phyloP scores from a whole-genome alignment of 495 filamentous ascomycete genomes.

The Trichoderma gamsii region DNA sequence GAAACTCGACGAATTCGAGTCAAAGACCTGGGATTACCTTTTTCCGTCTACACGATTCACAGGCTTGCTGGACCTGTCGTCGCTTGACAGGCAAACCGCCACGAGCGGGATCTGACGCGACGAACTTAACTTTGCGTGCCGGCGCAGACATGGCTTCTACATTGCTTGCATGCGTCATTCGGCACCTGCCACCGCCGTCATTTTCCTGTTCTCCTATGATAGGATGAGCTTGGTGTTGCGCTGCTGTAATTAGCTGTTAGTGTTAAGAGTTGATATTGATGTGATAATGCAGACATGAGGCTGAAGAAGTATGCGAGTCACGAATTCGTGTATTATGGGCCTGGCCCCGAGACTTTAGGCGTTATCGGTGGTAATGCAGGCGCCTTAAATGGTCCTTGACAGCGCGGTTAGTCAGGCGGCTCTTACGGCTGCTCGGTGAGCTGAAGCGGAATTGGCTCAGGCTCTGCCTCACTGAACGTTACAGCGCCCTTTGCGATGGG shows the following conservation, averaged over 20 bases:
- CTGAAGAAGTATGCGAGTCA: too few relatives aligned
- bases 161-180: not conserved
- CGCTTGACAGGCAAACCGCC: constrained; percentile 40
- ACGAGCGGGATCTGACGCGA: constrained; percentile 34
- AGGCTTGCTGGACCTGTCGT: constrained; percentile 44
- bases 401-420: too few relatives aligned
- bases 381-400: too few relatives aligned
- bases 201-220: not conserved
- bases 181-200: not conserved
- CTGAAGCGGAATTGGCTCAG: too few relatives aligned
- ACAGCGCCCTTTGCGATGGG: too few relatives aligned
- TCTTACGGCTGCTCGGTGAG: too few relatives aligned
- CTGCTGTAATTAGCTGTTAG: not conserved
- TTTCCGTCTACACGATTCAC: constrained; percentile 38
- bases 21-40: constrained; percentile 27
- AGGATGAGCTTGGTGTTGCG: not conserved
- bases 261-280: not conserved
- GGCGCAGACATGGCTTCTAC: constrained; percentile 7
- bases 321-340: too few relatives aligned
- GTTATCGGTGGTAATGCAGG: too few relatives aligned
- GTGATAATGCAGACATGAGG: too few relatives aligned
- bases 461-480: too few relatives aligned
- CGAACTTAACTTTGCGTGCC: constrained; percentile 35
- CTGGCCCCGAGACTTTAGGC: too few relatives aligned
- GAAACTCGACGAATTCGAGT: not conserved